Conservation (phyloP, 805 yeast genomes). For the Candida tallmaniae region DNA sequence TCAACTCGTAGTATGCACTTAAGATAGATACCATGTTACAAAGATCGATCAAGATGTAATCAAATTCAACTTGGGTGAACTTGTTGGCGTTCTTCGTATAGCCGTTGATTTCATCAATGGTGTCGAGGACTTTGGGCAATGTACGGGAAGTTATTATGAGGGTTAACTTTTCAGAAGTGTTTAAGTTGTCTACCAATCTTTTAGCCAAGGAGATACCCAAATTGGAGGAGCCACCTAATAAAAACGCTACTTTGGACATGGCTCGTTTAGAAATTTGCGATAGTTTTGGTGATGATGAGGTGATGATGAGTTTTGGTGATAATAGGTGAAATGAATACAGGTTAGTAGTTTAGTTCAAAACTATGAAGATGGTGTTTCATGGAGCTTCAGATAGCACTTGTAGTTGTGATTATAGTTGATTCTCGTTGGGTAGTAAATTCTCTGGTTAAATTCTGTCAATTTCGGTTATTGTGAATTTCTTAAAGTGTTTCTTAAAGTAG, state of each 20-base stretch:
- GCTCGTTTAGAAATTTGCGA: constrained; percentile 1
- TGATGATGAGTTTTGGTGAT: too few relatives aligned
- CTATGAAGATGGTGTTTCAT: too few relatives aligned
- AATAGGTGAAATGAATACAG: too few relatives aligned
- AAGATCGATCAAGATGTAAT: constrained; percentile 86
- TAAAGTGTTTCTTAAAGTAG: too few relatives aligned
- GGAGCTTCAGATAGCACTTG: too few relatives aligned
- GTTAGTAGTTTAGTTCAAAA: too few relatives aligned
- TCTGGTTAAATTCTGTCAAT: too few relatives aligned
- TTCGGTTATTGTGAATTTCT: too few relatives aligned
- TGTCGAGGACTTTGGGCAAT: constrained; percentile 75
- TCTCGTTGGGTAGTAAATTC: too few relatives aligned
- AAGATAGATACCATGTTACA: constrained; percentile 82
- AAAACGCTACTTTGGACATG: constrained; percentile 27
- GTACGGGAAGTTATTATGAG: constrained; percentile 88
- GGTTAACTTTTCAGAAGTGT: constrained; percentile 56
- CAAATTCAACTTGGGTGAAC: constrained; percentile 67
- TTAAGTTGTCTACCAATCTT: constrained; percentile 61
- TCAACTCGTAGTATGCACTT: constrained; percentile 67
- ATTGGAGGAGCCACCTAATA: constrained; percentile 49
- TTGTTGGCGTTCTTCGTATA: constrained; percentile 36
- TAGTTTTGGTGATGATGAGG: too few relatives aligned
- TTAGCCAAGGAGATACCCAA: constrained; percentile 84
- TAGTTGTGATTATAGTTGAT: too few relatives aligned
- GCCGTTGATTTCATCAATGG: constrained; percentile 53